Percentiles rank a stretch among this genome's conserved stretches.
phyloP scores from a whole-genome alignment of 2,329 filamentous ascomycete species.

The Colletotrichum endophyticum region DNA sequence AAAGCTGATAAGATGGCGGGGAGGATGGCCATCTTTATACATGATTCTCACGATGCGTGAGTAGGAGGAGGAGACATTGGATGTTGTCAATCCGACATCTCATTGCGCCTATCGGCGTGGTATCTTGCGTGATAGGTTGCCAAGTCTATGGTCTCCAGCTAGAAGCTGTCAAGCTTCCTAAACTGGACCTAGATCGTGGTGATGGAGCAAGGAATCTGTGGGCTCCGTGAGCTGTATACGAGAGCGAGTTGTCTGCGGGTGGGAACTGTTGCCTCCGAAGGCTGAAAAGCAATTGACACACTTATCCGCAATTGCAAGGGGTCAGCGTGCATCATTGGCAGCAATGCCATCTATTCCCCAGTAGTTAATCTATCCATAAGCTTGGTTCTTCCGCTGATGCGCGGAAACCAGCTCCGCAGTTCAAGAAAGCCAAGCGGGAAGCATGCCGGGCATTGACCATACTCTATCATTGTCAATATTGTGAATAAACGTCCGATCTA shows the following conservation, averaged over 20 bases:
- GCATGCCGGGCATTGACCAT: neutral
- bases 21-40: neutral
- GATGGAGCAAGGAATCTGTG: conserved; percentile 3
- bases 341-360: neutral
- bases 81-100: neutral
- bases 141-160: conserved; percentile 1
- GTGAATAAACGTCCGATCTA: neutral
- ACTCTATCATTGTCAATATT: neutral
- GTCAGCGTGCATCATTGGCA: neutral
- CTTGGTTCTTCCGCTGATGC: neutral
- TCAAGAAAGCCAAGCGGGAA: neutral
- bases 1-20: neutral
- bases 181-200: neutral
- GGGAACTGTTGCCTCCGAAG: neutral
- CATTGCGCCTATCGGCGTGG: conserved; percentile 4
- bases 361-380: neutral
- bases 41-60: neutral
- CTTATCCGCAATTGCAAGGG: neutral
- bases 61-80: neutral
- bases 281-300: neutral
- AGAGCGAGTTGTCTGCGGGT: neutral
- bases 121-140: conserved; percentile 18
- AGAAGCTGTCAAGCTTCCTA: conserved; percentile 17
- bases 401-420: neutral
- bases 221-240: neutral